Evolutionary conservation across 2,329 filamentous ascomycete genomes (phyloP).

Genomic region (Pyricularia pennisetigena): DNA sequence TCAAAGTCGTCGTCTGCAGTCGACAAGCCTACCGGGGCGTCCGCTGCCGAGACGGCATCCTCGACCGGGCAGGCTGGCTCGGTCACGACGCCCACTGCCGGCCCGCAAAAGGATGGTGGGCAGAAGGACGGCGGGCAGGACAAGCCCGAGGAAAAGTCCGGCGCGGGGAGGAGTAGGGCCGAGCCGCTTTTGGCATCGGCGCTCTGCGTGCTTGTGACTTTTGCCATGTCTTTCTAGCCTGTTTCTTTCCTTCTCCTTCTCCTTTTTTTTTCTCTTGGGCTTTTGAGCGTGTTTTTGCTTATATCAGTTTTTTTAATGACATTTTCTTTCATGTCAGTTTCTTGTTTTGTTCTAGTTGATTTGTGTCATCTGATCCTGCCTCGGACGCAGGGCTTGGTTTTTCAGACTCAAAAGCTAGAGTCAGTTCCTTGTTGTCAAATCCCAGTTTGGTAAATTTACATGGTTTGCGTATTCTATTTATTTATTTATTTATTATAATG

Average conservation of each 20-base stretch:
- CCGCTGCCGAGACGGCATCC: neutral
- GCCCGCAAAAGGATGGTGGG: neutral
- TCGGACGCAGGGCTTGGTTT: neutral
- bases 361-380: neutral
- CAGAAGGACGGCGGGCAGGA: no score
- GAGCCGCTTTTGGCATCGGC: neutral
- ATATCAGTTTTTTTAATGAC: neutral
- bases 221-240: neutral
- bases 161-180: neutral
- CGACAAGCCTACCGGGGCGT: neutral
- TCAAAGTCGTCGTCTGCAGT: neutral
- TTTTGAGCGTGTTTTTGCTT: neutral
- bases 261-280: no score
- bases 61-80: neutral
- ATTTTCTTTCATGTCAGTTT: neutral
- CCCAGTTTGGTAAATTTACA: neutral
- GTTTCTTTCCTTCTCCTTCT: no score
- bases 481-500: neutral
- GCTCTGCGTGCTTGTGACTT: neutral
- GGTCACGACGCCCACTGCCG: neutral
- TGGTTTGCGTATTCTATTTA: neutral
- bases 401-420: neutral
- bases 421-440: neutral
- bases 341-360: neutral
- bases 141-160: neutral